Base-by-base conservation (phyloP, 495 filamentous ascomycete species). In the Gamarada debralockiae region DNA sequence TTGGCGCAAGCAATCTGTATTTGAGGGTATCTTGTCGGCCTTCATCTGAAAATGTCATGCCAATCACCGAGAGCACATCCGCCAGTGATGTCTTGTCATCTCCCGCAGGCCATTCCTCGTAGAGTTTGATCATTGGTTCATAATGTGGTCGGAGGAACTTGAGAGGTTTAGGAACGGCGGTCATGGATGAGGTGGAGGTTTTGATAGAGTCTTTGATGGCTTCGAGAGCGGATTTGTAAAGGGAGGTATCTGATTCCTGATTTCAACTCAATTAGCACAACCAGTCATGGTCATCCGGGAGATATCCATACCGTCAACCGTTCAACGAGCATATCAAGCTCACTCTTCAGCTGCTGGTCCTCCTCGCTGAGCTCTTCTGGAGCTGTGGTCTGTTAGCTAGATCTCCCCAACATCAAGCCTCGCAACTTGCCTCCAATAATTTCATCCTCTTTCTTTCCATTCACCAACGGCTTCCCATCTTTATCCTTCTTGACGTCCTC, bases 101-200 rank as follows among this genome's bases (percentile, higher is more conserved):
- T 42, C 90, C 86, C 17, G 78, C 76, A 18, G 83, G 76, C 93
- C 93, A 99, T 61, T 84, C 74, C 38, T 96, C 92, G 74, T 96
- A 96, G 13, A 88, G 74, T 63, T 83, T 84, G 20, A 85, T 85
- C 65, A 99, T 76, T 29, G 85, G 81, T 72, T 89, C 85, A 67
- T 96, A 97, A 66, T 99, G 91, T 48, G 93, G 93, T 69, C 95
- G 81, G 49, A 99, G 81, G 69, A 99, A 97, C 69, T 99, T 99
- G 50, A 99, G 81, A 34, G 93, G 93, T 73, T 97, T 97, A 1
- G 93, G 93, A 50, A 99, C 92, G 36, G 93, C 93, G 17, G 93
- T 99, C 93, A 99, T 97, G 10, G 93, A 99, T 34, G 89, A 95
- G 37, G 93, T 99, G 36, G 93, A 96, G 36, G 95, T 99, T 73